Base-by-base conservation (phyloP, 2,329 filamentous ascomycete genomes). In the Rutstroemia sp. region DNA sequence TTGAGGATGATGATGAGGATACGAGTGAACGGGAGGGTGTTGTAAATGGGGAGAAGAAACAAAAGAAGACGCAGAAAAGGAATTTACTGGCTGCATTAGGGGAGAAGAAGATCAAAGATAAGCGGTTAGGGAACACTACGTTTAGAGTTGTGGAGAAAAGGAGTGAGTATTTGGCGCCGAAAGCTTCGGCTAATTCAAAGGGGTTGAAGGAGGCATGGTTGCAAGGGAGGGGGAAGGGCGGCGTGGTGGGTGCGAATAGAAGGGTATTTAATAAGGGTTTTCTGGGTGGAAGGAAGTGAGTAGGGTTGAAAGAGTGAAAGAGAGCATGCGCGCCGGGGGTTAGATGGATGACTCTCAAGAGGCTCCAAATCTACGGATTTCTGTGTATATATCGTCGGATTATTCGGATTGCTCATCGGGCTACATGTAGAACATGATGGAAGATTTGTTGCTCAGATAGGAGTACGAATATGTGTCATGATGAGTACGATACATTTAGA, bases 141-240 rank as follows among this genome's bases (percentile, higher is more conserved):
- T 69, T 64, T 55, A 58, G 65, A 30, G 64, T 69, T 9, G 42
- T 61, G 7, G 62, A 66, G 49, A 27, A 44, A 5, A 51, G 48
- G 17, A 64, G 51, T 37, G 47, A 56, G 23, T 56, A 57, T 21
- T 51, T 70, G 25, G 61, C 68, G 44, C 68, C 68, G 0, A 69
- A 68, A 50, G 60, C 62, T 8, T 58, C 60, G 12, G 49, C 37
- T 23, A 49, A 58, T 45, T 65, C 67, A 23, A 57, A 63, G 12
- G 58, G 47, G 1, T 60, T 53, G 37, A 69, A 70, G 50, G 67
- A 69, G 25, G 49, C 56, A 3, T 69, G 65, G 68, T 21, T 69
- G 27, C 60, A 64, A 48, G 67, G 66, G 21, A 51, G 63, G 27
- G 30, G 30, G 9, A 45, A 51, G 37, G 62, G 63, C 12, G 63